phyloP scores from a whole-genome alignment of 768 basidiomycete genomes.

The Boletus patriciae region DNA sequence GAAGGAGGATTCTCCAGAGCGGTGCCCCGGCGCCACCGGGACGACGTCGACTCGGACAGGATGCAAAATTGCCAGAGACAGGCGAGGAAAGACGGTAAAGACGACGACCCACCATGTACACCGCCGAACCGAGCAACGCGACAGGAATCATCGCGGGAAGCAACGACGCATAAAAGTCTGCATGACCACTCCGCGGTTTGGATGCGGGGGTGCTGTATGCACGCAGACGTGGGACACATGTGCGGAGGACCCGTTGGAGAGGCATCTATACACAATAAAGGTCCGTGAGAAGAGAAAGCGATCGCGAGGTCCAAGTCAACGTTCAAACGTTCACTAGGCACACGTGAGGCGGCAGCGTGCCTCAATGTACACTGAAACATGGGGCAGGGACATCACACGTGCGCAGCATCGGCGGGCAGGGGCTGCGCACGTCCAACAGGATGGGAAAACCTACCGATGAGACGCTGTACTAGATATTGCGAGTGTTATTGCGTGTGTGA shows the following conservation, averaged over 20 bases:
- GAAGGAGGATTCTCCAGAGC: slow-evolving; percentile 1
- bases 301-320: too few relatives aligned
- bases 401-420: neutral
- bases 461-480: neutral
- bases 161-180: slow-evolving; percentile 65
- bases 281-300: too few relatives aligned
- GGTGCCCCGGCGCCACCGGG: slow-evolving; percentile 13
- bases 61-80: slow-evolving; percentile 3
- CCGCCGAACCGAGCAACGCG: slow-evolving; percentile 72
- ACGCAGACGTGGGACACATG: neutral
- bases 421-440: too few relatives aligned
- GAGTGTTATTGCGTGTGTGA: slow-evolving; percentile 11
- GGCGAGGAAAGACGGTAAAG: neutral
- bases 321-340: neutral
- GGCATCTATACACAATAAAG: neutral
- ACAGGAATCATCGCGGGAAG: slow-evolving; percentile 79
- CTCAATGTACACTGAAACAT: too few relatives aligned
- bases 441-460: neutral
- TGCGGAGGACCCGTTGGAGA: neutral
- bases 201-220: slow-evolving; percentile 12
- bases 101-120: slow-evolving; percentile 60
- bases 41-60: neutral
- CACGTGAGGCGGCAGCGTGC: neutral
- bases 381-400: neutral
- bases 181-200: slow-evolving; percentile 47